A percentile compares a stretch with the other conserved stretches of the same genome.
These are phyloP conservation scores for Alternaria sp. DNA, from an alignment of 2,329 filamentous ascomycete genomes.

Conservation along the genomic window DNA sequence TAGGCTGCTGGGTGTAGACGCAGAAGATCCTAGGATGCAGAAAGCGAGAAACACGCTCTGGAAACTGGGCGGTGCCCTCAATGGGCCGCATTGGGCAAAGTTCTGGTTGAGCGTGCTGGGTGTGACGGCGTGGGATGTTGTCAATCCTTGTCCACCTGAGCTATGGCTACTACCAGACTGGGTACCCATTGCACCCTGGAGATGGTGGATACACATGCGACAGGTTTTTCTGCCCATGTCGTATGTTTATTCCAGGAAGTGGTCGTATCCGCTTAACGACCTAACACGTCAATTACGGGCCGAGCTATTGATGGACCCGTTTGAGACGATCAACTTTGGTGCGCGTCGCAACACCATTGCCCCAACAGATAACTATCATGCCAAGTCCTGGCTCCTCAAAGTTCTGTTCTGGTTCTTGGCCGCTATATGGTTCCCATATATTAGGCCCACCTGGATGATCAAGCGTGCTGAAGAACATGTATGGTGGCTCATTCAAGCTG, in stretches of 20 bases:
- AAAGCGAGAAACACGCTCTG: conserved; percentile 85
- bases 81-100: conserved; percentile 94
- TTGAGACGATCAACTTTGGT: conserved; percentile 79
- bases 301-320: conserved; percentile 83
- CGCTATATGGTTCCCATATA: conserved; percentile 79
- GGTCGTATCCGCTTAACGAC: conserved; percentile 77
- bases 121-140: conserved; percentile 85
- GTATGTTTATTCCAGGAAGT: conserved; percentile 85
- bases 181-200: conserved; percentile 87
- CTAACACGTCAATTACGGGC: conserved; percentile 76
- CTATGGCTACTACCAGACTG: conserved; percentile 92
- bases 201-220: conserved; percentile 99
- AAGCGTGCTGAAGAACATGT: conserved; percentile 80
- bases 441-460: conserved; percentile 72
- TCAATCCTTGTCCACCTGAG: conserved; percentile 93
- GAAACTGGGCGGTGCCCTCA: conserved; percentile 82
- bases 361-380: conserved; percentile 85
- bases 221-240: conserved; percentile 94
- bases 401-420: conserved; percentile 79
- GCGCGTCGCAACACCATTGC: conserved; percentile 83
- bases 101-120: conserved; percentile 91
- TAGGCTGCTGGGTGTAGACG: conserved; percentile 80
- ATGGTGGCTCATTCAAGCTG: conserved; percentile 84
- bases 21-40: conserved; percentile 84
- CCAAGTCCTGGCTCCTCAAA: conserved; percentile 86